Base-by-base conservation (phyloP, 192 early-diverging fungal genomes). In the Umbelopsis isabellina region DNA sequence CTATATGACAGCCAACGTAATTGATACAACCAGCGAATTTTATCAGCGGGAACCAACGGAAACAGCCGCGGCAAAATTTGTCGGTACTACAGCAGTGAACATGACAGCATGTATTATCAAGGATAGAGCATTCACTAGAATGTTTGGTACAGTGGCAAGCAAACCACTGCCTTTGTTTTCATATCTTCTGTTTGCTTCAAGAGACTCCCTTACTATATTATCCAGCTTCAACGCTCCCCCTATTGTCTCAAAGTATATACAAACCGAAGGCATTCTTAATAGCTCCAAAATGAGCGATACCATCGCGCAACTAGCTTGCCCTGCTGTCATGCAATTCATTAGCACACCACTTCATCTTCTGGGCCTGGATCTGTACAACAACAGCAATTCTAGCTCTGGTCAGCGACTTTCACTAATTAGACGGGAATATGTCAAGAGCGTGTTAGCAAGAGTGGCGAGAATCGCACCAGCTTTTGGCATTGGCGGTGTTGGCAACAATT, bases 381-480 rank as follows among this genome's bases (percentile, higher is more conserved):
- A 79, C 15, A 69, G 74, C 2, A 18, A 33, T 3, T 55, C 45
- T 11, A 52, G 45, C 18, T 1, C 44, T 2, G 3, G 12, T 12
- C 47, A 74, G n/a, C 67, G 82, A 4, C 4, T 58, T 15, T 37
- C 35, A n/a, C 66, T 77, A 16, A 66, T 84, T 35, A 25, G 37
- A 33, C 66, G 27, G 41, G 69, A 72, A 44, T 84, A 84, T 71
- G 12, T 77, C 13, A 82, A 80, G 47, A 80, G 75, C n/a, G 52
- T 75, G 3, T 50, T 84, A 16, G 80, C 80, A 21, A 70, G 82
- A 44, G 78, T 82, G 12, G 82, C 23, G 25, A 58, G 82, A 46
- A 84, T 84, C 23, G 77, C 66, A 13, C 82, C 82, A 3, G 82
- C 82, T 1, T 84, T 84, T 58, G 80, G 82, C 33, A 66, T 84